These are phyloP conservation scores for Tolypocladium ovalisporum DNA, from an alignment of 2,329 filamentous ascomycete genomes.

Conservation along the genomic window DNA sequence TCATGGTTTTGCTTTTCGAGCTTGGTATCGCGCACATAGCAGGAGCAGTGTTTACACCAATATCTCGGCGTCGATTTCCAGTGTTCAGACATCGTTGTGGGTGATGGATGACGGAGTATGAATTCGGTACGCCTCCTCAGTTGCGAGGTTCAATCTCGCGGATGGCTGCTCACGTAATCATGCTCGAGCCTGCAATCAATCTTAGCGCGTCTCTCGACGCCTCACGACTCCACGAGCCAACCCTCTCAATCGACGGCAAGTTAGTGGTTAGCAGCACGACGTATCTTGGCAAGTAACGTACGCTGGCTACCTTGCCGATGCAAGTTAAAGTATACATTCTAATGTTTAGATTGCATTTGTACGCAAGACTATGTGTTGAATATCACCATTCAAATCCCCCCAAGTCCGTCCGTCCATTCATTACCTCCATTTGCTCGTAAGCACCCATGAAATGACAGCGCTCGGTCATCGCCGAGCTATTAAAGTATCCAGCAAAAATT, in stretches of 20 bases:
- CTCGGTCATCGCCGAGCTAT: background rate
- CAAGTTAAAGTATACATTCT: background rate
- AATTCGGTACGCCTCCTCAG: background rate
- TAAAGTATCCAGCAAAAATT: background rate
- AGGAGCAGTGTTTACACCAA: conserved; percentile 96
- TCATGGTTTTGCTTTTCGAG: conserved; percentile 87
- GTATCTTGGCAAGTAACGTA: too few relatives aligned
- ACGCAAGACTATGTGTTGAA: conserved; percentile 1
- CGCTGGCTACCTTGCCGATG: background rate
- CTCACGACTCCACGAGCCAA: background rate
- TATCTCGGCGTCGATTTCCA: conserved; percentile 98
- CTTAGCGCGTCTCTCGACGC: too few relatives aligned
- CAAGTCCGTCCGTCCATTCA: background rate
- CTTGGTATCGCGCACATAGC: conserved; percentile 83
- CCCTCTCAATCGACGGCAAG: background rate
- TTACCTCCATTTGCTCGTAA: background rate
- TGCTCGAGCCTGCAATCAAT: too few relatives aligned
- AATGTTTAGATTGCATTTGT: background rate
- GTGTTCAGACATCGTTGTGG: conserved; percentile 65
- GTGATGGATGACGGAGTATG: background rate
- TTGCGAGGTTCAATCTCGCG: background rate
- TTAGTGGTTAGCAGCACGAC: background rate
- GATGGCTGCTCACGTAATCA: background rate
- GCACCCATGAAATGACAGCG: background rate
- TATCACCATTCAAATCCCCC: background rate